Percentiles rank a stretch among this genome's conserved stretches.
phyloP scores from a whole-genome alignment of 2,329 filamentous ascomycete genomes.

The Chaetomium sp. region DNA sequence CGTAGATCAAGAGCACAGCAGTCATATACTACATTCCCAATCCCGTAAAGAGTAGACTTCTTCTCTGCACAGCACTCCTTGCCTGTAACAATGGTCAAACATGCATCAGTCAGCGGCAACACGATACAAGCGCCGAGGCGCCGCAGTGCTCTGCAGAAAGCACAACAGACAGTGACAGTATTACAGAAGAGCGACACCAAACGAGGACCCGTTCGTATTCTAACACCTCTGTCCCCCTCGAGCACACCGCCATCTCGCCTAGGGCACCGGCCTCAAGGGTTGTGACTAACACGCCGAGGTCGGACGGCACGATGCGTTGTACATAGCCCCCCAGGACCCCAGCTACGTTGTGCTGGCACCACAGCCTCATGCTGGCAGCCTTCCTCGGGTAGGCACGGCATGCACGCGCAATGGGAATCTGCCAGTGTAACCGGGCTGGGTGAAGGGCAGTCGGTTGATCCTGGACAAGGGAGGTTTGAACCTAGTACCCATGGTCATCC shows the following conservation, averaged over 20 bases:
- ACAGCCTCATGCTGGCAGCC: not conserved
- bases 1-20: not conserved
- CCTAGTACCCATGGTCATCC: too few relatives aligned
- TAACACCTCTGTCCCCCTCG: not conserved
- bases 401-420: not conserved
- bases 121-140: not conserved
- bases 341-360: not conserved
- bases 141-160: not conserved
- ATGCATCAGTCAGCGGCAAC: not conserved
- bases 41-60: not conserved
- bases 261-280: not conserved
- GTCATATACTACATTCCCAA: not conserved
- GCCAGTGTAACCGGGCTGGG: too few relatives aligned
- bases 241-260: not conserved
- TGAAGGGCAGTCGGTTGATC: not conserved
- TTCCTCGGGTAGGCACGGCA: not conserved
- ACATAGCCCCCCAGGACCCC: not conserved
- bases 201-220: slow-evolving; percentile 2
- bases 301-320: not conserved
- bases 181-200: not conserved
- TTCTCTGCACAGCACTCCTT: too few relatives aligned
- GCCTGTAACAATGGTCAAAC: slow-evolving; percentile 1
- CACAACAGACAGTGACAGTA: not conserved
- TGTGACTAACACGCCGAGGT: not conserved
- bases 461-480: not conserved